Evolutionary conservation across 2,329 filamentous ascomycete species (phyloP), one percentile per base, ranked within the genome.

Genomic region (Cercospora sp.): DNA sequence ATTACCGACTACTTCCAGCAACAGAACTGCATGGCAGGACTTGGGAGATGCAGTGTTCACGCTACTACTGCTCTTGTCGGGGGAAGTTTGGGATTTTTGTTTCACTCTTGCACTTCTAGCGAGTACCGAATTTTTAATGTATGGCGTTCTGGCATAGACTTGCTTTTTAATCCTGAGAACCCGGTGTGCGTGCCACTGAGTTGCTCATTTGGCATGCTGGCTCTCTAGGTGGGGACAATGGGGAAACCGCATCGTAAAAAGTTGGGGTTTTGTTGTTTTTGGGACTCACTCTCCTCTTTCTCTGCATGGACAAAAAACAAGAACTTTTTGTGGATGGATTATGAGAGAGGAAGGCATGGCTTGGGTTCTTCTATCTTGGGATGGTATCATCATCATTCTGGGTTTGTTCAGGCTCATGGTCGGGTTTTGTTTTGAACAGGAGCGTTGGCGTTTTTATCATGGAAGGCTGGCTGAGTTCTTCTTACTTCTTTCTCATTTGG

Each of bases 81-180:
- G 33, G 60, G 51, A 26, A 6, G 28, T 26, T 57, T 23, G 60
- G 36, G 58, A 62, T 65, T 73, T 58, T 58, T 23, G 64, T 72
- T 72, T 69, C 65, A 67, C 39, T 68, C 36, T 69, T 73, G 71
- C 71, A 70, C 70, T 72, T 70, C 63, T 71, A 73, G 71, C 71
- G 70, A 60, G 58, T 64, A 67, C 57, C 39, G 59, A 48, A 20
- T 65, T 67, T 67, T 67, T 63, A 63, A 33, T 64, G 70, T 64
- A 67, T 59, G 68, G 70, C 70, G 68, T 72, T 69, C 65, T 61
- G 67, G 69, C 51, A 71, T 71, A 71, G 69, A 71, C 42, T 58
- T 61, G 60, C 53, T 57, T 31, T 64, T 60, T 51, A 62, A 39
- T 57, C 62, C 61, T 61, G 39, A 65, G 65, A 60, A 59, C 57